Evolutionary conservation across 2,329 filamentous ascomycete genomes (phyloP).

Genomic region (Fusarium subtropicale): DNA sequence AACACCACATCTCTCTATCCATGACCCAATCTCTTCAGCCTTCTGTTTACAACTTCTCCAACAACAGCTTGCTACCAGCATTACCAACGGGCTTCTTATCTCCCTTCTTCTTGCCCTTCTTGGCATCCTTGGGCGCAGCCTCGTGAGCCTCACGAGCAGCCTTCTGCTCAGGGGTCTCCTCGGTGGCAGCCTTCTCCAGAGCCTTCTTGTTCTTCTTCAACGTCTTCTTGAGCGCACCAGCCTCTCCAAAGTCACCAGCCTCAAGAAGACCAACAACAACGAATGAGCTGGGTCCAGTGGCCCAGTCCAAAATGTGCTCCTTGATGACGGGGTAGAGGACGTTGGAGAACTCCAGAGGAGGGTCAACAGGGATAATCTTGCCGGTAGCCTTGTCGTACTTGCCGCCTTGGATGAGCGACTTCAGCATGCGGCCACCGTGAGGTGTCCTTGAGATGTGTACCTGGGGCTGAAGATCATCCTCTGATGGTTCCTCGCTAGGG

Average conservation of each 20-base stretch:
- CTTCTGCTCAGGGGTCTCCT: slow-evolving; percentile 67
- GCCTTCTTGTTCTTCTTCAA: slow-evolving; percentile 79
- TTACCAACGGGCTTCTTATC: slow-evolving; percentile 67
- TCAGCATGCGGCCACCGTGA: slow-evolving; percentile 84
- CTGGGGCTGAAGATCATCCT: slow-evolving; percentile 55
- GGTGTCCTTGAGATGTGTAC: slow-evolving; percentile 71
- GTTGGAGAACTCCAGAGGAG: slow-evolving; percentile 82
- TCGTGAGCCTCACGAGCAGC: slow-evolving; percentile 62
- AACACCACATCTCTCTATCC: slow-evolving; percentile 20
- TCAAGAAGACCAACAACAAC: slow-evolving; percentile 86
- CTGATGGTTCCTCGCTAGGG: slow-evolving; percentile 57
- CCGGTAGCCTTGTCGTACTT: slow-evolving; percentile 82
- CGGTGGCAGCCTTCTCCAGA: slow-evolving; percentile 74
- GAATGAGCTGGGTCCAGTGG: slow-evolving; percentile 86
- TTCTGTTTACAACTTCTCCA: slow-evolving; percentile 63
- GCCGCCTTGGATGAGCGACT: slow-evolving; percentile 89
- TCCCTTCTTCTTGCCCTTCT: slow-evolving; percentile 58
- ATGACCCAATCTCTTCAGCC: background rate
- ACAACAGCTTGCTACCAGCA: slow-evolving; percentile 69
- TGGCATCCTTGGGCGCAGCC: slow-evolving; percentile 57
- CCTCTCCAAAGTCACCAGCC: slow-evolving; percentile 74
- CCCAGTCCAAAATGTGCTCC: slow-evolving; percentile 82
- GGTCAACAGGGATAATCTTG: slow-evolving; percentile 76
- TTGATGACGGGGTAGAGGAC: slow-evolving; percentile 86
- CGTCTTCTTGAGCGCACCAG: slow-evolving; percentile 73